Percentiles rank a stretch among this genome's conserved stretches.
phyloP scores from a whole-genome alignment of 2,329 filamentous ascomycete species.

The Trichoderma breve region DNA sequence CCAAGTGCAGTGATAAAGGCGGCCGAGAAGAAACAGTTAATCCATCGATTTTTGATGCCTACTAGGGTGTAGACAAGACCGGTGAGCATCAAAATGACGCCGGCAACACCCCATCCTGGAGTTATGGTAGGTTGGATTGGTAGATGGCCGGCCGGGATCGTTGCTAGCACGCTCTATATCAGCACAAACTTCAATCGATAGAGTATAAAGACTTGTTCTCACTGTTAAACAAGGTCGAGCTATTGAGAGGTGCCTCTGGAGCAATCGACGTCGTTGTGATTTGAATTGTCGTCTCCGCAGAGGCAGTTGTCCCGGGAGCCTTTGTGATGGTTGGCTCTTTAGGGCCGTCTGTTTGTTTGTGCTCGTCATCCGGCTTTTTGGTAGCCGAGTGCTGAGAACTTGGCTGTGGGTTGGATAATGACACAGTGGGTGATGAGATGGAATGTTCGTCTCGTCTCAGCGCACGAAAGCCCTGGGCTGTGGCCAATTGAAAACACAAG shows the following conservation, averaged over 20 bases:
- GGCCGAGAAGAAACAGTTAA: conserved; percentile 78
- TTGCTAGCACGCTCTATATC: conserved; percentile 34
- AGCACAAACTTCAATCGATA: background rate
- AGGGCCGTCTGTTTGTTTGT: conserved; percentile 17
- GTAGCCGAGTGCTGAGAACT: background rate
- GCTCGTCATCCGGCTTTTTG: background rate
- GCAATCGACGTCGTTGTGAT: conserved; percentile 20
- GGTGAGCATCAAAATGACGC: conserved; percentile 69
- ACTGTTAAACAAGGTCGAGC: conserved; percentile 38
- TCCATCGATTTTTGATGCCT: conserved; percentile 77
- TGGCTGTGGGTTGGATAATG: background rate
- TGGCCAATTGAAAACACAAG: conserved; percentile 36
- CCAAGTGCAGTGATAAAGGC: conserved; percentile 71
- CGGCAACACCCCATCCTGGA: conserved; percentile 76
- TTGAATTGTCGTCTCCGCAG: background rate
- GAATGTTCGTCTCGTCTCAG: conserved; percentile 35
- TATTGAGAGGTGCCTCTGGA: conserved; percentile 25
- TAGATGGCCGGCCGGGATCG: conserved; percentile 53
- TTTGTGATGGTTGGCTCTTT: background rate
- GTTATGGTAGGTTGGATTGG: conserved; percentile 74
- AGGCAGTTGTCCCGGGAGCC: background rate
- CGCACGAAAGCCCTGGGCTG: conserved; percentile 35
- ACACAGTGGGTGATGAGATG: background rate
- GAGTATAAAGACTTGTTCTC: conserved; percentile 11
- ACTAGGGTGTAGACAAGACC: conserved; percentile 72